phyloP scores from a whole-genome alignment of 768 basidiomycete genomes.

The Trametes punicea region DNA sequence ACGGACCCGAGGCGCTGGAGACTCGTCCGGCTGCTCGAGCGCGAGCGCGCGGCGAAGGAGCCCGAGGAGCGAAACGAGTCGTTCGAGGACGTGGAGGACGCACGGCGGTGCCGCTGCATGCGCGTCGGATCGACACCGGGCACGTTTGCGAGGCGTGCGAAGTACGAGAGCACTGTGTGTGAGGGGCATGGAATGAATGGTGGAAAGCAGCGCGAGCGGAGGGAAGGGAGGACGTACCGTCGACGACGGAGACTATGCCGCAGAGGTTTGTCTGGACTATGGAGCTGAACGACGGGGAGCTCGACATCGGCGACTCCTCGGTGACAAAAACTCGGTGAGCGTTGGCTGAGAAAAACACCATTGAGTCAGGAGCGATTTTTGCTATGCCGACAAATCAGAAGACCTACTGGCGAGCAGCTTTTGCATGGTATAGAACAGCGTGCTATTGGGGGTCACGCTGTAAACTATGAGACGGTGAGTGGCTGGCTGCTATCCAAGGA shows the following conservation, averaged over 20 bases:
- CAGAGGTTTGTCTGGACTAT: conserved; percentile 47
- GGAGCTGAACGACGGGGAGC: conserved; percentile 47
- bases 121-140: conserved; percentile 71
- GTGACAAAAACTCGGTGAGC: conserved; percentile 79
- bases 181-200: not conserved
- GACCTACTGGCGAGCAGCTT: conserved; percentile 79
- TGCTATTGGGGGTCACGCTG: conserved; percentile 62
- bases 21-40: conserved; percentile 43
- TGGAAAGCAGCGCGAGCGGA: not conserved
- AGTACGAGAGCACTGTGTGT: conserved; percentile 65
- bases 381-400: not conserved
- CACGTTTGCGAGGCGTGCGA: conserved; percentile 72
- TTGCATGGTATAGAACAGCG: conserved; percentile 68
- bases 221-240: conserved; percentile 48
- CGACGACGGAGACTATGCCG: conserved; percentile 81
- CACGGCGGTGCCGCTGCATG: conserved; percentile 77
- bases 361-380: too few species aligned
- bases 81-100: conserved; percentile 59
- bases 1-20: conserved; percentile 24
- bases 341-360: conserved; percentile 47
- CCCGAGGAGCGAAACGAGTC: conserved; percentile 36
- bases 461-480: conserved; percentile 48
- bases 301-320: conserved; percentile 49
- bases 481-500: too few species aligned
- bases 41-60: conserved; percentile 40